These are phyloP conservation scores for Nemania diffusa DNA, from an alignment of 2,329 filamentous ascomycete genomes.

Conservation along the genomic window DNA sequence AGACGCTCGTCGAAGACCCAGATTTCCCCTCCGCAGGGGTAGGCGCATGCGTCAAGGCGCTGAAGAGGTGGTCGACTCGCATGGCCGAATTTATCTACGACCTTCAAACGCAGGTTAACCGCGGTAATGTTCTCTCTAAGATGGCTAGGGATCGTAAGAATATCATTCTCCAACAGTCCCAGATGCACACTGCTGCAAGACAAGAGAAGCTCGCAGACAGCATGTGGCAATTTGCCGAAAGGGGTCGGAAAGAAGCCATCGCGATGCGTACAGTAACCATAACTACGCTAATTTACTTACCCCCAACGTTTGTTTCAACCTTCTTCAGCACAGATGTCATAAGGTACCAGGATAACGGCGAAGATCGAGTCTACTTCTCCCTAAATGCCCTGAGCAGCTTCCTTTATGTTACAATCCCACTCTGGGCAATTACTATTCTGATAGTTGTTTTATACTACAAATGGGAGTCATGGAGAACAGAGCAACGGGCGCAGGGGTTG, in stretches of 20 bases:
- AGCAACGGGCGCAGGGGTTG: slow-evolving; percentile 14
- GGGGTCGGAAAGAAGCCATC: slow-evolving; percentile 46
- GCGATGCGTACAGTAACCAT: slow-evolving; percentile 51
- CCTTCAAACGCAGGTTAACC: slow-evolving; percentile 48
- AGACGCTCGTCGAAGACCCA: slow-evolving; percentile 31
- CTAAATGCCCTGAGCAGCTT: slow-evolving; percentile 21
- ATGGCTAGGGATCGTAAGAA: slow-evolving; percentile 50
- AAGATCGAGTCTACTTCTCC: slow-evolving; percentile 29
- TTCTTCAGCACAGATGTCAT: slow-evolving; percentile 48
- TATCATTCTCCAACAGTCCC: slow-evolving; percentile 38
- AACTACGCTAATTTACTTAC: slow-evolving; percentile 50
- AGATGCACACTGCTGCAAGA: slow-evolving; percentile 43
- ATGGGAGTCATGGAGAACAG: slow-evolving; percentile 29
- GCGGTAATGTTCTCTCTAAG: slow-evolving; percentile 48
- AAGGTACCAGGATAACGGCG: slow-evolving; percentile 30
- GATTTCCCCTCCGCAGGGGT: slow-evolving; percentile 35
- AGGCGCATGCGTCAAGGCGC: slow-evolving; percentile 33
- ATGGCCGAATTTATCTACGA: slow-evolving; percentile 50
- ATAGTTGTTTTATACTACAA: slow-evolving; percentile 23
- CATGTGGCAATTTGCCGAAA: slow-evolving; percentile 36
- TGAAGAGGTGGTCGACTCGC: slow-evolving; percentile 40
- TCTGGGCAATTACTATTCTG: slow-evolving; percentile 22
- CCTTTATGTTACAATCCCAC: slow-evolving; percentile 28
- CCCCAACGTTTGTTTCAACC: slow-evolving; percentile 53
- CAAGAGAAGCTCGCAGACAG: slow-evolving; percentile 44